Percentiles rank a stretch among this genome's conserved stretches.
Evolutionary conservation across 2,329 filamentous ascomycete species (phyloP).

Genomic region (Colletotrichum magnum): DNA sequence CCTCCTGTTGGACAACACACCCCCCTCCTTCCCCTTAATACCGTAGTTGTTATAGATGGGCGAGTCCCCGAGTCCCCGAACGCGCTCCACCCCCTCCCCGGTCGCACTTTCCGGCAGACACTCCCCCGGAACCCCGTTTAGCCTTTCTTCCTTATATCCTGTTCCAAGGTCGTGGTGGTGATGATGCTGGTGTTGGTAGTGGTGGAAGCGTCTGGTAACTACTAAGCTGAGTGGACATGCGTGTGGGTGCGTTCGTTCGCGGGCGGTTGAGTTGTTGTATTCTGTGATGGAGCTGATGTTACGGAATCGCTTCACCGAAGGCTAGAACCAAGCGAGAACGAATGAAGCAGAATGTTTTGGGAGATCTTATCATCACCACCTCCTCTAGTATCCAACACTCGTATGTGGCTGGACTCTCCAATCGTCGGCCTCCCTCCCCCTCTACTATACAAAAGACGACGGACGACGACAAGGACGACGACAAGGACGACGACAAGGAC

Average conservation of each 20-base stretch:
- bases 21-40: neutral
- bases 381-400: too few relatives aligned
- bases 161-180: too few relatives aligned
- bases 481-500: too few relatives aligned
- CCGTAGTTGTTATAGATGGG: neutral
- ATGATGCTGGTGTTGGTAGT: neutral
- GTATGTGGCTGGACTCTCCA: too few relatives aligned
- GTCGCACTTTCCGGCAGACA: constrained; percentile 1
- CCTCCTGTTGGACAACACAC: neutral
- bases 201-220: neutral
- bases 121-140: constrained; percentile 11
- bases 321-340: too few relatives aligned
- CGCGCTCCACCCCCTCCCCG: neutral
- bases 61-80: neutral
- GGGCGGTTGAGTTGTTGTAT: constrained; percentile 5
- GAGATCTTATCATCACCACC: too few relatives aligned
- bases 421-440: too few relatives aligned
- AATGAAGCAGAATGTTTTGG: constrained; percentile 1
- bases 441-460: too few relatives aligned
- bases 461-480: too few relatives aligned
- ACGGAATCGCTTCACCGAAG: neutral
- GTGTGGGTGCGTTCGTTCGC: constrained; percentile 16
- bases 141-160: neutral
- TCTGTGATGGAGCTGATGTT: neutral
- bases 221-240: neutral